Evolutionary conservation across 441 rosid genomes (phyloP), one percentile per base, ranked within the genome.

Genomic region (Adansonia madagascariensis): DNA sequence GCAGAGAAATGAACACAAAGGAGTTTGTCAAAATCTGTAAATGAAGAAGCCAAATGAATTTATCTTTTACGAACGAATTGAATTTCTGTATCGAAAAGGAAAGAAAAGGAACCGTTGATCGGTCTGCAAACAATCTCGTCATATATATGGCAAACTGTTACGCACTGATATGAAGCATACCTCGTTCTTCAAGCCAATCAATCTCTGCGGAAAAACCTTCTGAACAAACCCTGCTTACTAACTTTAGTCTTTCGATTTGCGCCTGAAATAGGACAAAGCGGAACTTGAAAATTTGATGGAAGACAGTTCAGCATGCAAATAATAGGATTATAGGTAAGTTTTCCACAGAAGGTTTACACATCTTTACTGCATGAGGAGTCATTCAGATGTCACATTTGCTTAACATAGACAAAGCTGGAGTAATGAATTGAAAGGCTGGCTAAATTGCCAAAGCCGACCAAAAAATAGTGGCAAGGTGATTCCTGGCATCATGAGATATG

Each of bases 141-240:
- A 15, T 65, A 15, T 18, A 4, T 5, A 55, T 41, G 8, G 9
- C 44, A 50, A 18, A 69, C 24, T 52, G 4, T 65, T 22, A 24
- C 18, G 3, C 14, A 63, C 61, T 14, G 55, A 55, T 24, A 4
- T 35, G 41, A 49, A 27, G 50, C 61, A 62, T 67, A 43, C 46
- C 71, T 60, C 47, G 43, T 67, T 53, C 47, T 77, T 43, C 57
- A 8, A 49, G 44, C 55, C 14, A 52, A 57, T 82, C 77, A 80
- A 20, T 66, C 77, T 83, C 83, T 84, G 56, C 44, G 0, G 18
- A 72, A 71, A 63, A 75, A 84, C 85, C 86, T 82, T 78, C 82
- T 79, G 69, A 80, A 12, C 43, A 44, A 80, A 56, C 78, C 52
- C 8, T 71, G 84, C 46, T 83, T 76, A n/a, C 55, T 81, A 53